Evolutionary conservation across 2,329 filamentous ascomycete genomes (phyloP), one percentile per base, ranked within the genome.

Genomic region (Stagonosporopsis cucurbitacearum): DNA sequence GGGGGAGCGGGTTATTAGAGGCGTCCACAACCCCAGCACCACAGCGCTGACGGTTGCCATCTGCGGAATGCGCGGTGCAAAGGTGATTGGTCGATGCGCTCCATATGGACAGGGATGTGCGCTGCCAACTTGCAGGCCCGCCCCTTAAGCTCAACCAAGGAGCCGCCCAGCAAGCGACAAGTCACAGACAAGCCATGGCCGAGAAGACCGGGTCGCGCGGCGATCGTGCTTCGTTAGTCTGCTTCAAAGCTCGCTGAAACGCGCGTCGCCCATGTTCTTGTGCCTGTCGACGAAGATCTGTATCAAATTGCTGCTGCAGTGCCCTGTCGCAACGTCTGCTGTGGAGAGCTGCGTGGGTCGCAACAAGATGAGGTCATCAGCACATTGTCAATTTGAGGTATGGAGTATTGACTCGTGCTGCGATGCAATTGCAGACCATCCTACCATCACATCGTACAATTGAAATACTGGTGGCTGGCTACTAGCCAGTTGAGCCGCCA

Each of bases 191-290:
- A 54, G 50, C 48, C 43, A 46, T 49, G 58, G 33, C 52, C 49
- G 43, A 59, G 57, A 53, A 56, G 50, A 64, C 39, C 33, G 50
- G 48, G 50, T 42, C 39, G 32, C 57, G 43, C 52, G 54, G 50
- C 54, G 55, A 63, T 50, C 51, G 43, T 43, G 45, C 59, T 58
- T 57, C 41, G 47, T 51, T 54, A 41, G 59, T 41, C 41, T 52
- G 54, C 57, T 26, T 57, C 52, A 59, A 39, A 52, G 17, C 39
- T 9, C 25, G 40, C 35, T 63, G 60, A 66, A 66, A 66, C 63
- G 48, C 59, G 52, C 58, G 52, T 59, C 53, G 44, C 50, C 25
- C 40, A 54, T 51, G 46, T 55, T 44, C 43, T 41, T 46, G 33
- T 30, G 53, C 33, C 36, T 35, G 32, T 50, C 25, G 22, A 39